Evolutionary conservation across 306 rosid genomes (phyloP), one percentile per base, ranked within the genome.

Genomic region (Pyrus bretschneideri): DNA sequence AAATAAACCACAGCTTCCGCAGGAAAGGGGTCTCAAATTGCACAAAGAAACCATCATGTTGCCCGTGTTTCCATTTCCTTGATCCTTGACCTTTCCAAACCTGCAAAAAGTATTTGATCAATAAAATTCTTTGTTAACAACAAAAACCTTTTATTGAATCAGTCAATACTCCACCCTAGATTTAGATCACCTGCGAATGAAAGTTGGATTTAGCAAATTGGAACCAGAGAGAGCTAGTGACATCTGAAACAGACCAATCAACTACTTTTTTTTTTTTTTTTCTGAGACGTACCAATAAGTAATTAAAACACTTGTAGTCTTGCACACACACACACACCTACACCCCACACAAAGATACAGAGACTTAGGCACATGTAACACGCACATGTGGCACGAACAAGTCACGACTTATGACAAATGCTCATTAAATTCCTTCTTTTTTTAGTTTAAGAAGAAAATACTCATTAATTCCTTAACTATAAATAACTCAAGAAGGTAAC

Each of bases 61-160:
- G 97, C 33, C 94, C 99, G 75, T 96, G 90, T 82, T 66, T 96
- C 99, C 99, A 96, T 81, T 93, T 92, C 78, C 98, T 88, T 74
- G 93, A 85, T 76, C 99, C 99, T 84, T 92, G 98, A 49, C 99
- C 99, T 83, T 93, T 96, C 99, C 99, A 96, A 65, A 96, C 96
- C 99, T 96, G 88, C 75, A 81, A 78, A 81, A 68, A 69, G 66
- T 35, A 63, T 46, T 69, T 55, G 79, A 75, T 45, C 55, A 81
- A 23, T 33, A 52, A 62, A 58, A 74, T 11, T 68, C 74, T 61
- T 38, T 33, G 19, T 52, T 1, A 58, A 57, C 58, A 11, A 58
- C 49, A 78, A 45, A 29, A 10, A 11, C 19, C 63, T 70, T 59
- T 35, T 70, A 52, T 22, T 71, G 44, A 83, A 77, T n/a, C 19